Evolutionary conservation across 108 stramenopile species (phyloP).

Genomic region (Mediolabrus comicus): DNA sequence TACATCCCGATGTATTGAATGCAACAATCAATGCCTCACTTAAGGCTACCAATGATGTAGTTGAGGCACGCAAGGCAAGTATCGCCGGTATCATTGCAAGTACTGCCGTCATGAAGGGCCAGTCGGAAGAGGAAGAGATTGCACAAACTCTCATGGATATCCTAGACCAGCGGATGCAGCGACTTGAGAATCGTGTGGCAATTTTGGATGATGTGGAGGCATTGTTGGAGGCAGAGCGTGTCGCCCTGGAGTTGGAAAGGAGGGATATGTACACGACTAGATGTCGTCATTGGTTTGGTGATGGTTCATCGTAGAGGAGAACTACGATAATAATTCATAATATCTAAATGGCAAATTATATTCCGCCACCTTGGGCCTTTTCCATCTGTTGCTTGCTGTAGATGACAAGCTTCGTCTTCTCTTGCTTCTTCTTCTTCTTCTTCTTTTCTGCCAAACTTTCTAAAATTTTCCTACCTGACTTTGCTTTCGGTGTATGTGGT

Average conservation of each 20-base stretch:
- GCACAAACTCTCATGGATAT: constrained; percentile 62
- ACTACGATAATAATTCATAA: no score
- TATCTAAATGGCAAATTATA: no score
- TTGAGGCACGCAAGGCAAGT: constrained; percentile 56
- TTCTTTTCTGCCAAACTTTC: no score
- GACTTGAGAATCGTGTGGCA: constrained; percentile 77
- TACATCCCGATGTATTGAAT: constrained; percentile 51
- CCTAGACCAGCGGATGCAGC: constrained; percentile 73
- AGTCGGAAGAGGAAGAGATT: constrained; percentile 54
- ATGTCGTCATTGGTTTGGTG: constrained; percentile 84
- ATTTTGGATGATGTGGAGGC: constrained; percentile 86
- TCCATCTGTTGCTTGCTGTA: no score
- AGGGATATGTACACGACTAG: constrained; percentile 84
- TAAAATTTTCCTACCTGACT: no score
- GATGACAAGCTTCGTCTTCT: no score
- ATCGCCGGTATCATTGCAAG: constrained; percentile 55
- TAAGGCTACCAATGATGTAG: constrained; percentile 46
- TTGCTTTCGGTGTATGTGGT: no score
- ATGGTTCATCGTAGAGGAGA: constrained; percentile 38
- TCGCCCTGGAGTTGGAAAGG: constrained; percentile 86
- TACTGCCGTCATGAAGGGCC: constrained; percentile 51
- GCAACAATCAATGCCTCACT: constrained; percentile 57
- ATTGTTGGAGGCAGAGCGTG: constrained; percentile 82
- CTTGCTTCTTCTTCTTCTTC: no score
- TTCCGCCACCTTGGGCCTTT: no score